These are phyloP conservation scores for Dissophora globulifera DNA, from an alignment of 192 early-diverging fungal species.

Conservation along the genomic window DNA sequence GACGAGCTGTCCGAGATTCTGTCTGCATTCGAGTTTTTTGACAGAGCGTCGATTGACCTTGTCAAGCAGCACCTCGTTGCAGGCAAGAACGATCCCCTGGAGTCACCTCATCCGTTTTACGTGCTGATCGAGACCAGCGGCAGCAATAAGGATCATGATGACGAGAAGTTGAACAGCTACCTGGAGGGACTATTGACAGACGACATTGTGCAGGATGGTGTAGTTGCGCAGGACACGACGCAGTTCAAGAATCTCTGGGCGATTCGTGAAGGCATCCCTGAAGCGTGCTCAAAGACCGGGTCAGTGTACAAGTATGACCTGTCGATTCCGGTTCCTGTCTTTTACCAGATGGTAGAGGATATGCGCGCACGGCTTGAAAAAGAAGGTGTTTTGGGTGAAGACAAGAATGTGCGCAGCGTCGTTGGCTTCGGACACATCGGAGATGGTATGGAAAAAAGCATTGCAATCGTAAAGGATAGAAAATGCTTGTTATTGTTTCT, in stretches of 20 bases:
- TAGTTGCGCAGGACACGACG: conserved; percentile 87
- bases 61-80: conserved; percentile 78
- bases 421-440: conserved; percentile 98
- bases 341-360: conserved; percentile 88
- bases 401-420: conserved; percentile 74
- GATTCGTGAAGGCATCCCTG: conserved; percentile 95
- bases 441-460: conserved; percentile 86
- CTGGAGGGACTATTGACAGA: conserved; percentile 84
- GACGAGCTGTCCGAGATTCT: conserved; percentile 90
- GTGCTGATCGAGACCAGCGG: conserved; percentile 96
- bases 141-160: conserved; percentile 94
- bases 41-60: conserved; percentile 76
- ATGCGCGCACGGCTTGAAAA: conserved; percentile 75
- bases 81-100: conserved; percentile 74
- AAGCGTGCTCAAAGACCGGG: conserved; percentile 89
- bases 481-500: too few species aligned
- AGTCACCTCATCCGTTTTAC: conserved; percentile 84
- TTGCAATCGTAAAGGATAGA: too few species aligned
- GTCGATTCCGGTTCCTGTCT: conserved; percentile 87
- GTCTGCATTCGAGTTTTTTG: conserved; percentile 99
- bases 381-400: conserved; percentile 70
- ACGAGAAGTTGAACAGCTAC: conserved; percentile 85
- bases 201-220: conserved; percentile 86
- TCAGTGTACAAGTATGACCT: conserved; percentile 97
- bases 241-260: conserved; percentile 88